These are phyloP conservation scores for Exophiala oligosperma DNA, from an alignment of 2,329 filamentous ascomycete genomes.

Conservation along the genomic window DNA sequence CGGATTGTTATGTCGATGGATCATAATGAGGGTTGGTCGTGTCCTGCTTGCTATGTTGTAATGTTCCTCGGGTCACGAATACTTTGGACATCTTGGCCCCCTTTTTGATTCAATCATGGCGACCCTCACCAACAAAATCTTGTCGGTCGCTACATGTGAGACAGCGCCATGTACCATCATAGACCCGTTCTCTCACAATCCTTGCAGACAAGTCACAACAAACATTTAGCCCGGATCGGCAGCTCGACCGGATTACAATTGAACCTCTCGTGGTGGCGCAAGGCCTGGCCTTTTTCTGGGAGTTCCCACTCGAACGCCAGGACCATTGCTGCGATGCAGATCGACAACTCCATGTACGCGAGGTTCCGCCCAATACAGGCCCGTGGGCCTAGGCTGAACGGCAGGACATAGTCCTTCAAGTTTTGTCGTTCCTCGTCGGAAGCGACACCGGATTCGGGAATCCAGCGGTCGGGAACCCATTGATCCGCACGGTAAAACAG, in stretches of 20 bases:
- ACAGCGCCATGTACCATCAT: constrained; percentile 46
- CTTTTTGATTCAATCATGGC: constrained; percentile 52
- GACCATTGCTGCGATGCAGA: constrained; percentile 5
- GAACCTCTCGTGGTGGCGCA: background rate
- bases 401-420: background rate
- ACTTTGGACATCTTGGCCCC: constrained; percentile 38
- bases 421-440: background rate
- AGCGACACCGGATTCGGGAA: background rate
- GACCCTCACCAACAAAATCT: constrained; percentile 65
- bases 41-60: too few relatives aligned
- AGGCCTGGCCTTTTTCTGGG: background rate
- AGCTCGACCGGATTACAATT: background rate
- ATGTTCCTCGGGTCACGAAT: constrained; percentile 50
- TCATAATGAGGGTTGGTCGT: too few relatives aligned
- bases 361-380: constrained; percentile 11
- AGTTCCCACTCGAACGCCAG: constrained; percentile 3
- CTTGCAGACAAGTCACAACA: background rate
- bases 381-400: constrained; percentile 5
- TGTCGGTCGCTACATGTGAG: constrained; percentile 67
- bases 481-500: background rate
- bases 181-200: too few relatives aligned
- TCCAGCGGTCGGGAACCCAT: constrained; percentile 7
- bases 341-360: constrained; percentile 6
- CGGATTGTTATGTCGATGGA: too few relatives aligned
- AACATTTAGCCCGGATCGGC: background rate